Base-by-base conservation (phyloP, 768 basidiomycete species). In the Baorangia bicolor region DNA sequence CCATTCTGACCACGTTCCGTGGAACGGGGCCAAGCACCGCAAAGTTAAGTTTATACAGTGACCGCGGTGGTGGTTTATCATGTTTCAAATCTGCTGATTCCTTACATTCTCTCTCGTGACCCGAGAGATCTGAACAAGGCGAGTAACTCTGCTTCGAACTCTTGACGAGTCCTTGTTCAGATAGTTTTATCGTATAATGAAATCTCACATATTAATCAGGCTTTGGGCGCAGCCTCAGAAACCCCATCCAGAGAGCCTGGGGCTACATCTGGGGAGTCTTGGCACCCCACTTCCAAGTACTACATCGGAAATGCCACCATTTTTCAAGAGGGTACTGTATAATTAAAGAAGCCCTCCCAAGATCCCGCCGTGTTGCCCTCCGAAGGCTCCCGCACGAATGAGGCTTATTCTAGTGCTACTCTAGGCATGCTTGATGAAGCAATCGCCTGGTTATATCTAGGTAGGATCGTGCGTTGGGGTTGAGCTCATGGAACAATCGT, bases 141-240 rank as follows among this genome's bases (percentile, higher is more conserved):
- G 20, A 58, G 28, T 42, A 14, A 21, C 13, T 25, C 23, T 20
- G 13, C 30, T 18, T 44, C 18, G 27, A 37, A 39, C 20, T 20
- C 42, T 43, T 35, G 25, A 44, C 14, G n/a, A n/a, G 13, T 27
- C 11, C 35, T 37, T 5, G 41, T 28, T 31, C 23, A 37, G 41
- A 35, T 42, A 7, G 13, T 23, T 10, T 53, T 21, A 18, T 28
- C 41, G 35, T 16, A 48, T 37, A 55, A 57, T 57, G 53, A 46
- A 43, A 40, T 45, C 28, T 50, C 44, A 27, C 27, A 43, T 31
- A n/a, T 39, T 18, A 31, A 50, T 49, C 33, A 14, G 27, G 30
- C 18, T 2, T 42, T 37, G 14, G 28, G 30, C n/a, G 41, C 21
- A 49, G 51, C 57, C 57, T 35, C 52, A 42, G 50, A 60, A 63